Conservation (phyloP, 495 filamentous ascomycete species). For the Penicillium steckii region DNA sequence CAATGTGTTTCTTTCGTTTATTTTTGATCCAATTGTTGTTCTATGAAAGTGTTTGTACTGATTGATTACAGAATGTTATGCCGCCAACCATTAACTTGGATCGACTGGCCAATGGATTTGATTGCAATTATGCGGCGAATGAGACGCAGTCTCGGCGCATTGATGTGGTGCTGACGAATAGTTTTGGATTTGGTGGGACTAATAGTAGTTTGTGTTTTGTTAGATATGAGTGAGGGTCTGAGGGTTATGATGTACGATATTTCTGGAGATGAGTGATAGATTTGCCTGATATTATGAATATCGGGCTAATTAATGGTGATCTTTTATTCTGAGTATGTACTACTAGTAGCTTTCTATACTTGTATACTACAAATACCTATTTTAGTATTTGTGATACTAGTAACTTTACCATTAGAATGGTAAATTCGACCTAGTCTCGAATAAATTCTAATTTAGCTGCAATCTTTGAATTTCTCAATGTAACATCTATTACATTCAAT, state of each 20-base stretch:
- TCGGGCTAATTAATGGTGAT: no score
- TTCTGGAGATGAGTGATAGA: conserved; percentile 4
- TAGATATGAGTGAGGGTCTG: conserved; percentile 9
- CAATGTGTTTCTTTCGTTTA: background rate
- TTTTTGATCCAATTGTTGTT: conserved; percentile 19
- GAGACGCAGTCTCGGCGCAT: conserved; percentile 66
- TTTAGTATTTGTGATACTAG: no score
- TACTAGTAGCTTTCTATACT: no score
- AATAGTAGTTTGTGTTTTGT: conserved; percentile 88
- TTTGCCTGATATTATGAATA: background rate
- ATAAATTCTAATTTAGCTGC: no score
- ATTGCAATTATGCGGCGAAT: conserved; percentile 84
- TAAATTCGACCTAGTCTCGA: no score
- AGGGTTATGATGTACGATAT: conserved; percentile 5
- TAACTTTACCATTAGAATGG: no score
- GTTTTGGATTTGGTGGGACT: conserved; percentile 97
- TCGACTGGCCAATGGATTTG: conserved; percentile 63
- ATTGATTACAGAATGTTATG: conserved; percentile 71
- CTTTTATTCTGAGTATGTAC: no score
- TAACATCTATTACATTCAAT: no score
- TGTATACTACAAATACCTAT: no score
- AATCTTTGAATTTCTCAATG: no score
- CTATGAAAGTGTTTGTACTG: no score
- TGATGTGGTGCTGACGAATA: conserved; percentile 82
- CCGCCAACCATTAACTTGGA: conserved; percentile 88